These are phyloP conservation scores for Elymus sibiricus DNA, from an alignment of 176 grass and related monocot species.

Conservation along the genomic window DNA sequence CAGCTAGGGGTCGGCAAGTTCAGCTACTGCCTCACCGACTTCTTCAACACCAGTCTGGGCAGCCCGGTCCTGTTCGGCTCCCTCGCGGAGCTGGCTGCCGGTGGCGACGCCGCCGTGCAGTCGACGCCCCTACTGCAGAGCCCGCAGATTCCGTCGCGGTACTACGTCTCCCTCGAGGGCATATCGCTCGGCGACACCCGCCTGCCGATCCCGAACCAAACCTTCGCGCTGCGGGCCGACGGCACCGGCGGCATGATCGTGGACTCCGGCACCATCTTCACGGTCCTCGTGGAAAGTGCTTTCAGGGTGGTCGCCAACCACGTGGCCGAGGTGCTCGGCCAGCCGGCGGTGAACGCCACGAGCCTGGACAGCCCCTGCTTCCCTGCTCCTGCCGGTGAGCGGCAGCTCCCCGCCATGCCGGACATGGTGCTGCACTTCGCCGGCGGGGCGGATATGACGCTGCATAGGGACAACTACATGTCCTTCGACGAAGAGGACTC, in stretches of 20 bases:
- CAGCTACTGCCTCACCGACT: constrained; percentile 37
- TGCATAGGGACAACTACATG: constrained; percentile 13
- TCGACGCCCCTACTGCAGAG: not conserved
- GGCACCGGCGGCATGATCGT: constrained; percentile 4
- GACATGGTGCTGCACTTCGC: constrained; percentile 46
- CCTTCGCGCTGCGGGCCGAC: not conserved
- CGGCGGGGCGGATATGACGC: constrained; percentile 42
- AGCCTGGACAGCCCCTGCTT: constrained; percentile 22
- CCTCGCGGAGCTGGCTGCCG: not conserved
- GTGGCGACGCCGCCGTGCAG: not conserved
- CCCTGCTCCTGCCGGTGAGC: not conserved
- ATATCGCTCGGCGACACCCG: not conserved
- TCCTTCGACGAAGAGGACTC: not conserved
- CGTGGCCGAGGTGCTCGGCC: not conserved
- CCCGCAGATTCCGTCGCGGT: not conserved
- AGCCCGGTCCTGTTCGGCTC: not conserved
- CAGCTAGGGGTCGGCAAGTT: constrained; percentile 33
- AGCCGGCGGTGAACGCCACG: not conserved
- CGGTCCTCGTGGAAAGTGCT: not conserved
- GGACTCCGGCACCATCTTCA: constrained; percentile 6
- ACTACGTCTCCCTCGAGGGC: constrained; percentile 1
- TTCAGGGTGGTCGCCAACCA: not conserved
- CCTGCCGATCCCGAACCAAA: not conserved
- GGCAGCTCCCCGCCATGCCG: constrained; percentile 15
- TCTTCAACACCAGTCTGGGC: not conserved